Evolutionary conservation across 169 alveolate species (phyloP), one percentile per base, ranked within the genome.

Genomic region (Neospora caninum): DNA sequence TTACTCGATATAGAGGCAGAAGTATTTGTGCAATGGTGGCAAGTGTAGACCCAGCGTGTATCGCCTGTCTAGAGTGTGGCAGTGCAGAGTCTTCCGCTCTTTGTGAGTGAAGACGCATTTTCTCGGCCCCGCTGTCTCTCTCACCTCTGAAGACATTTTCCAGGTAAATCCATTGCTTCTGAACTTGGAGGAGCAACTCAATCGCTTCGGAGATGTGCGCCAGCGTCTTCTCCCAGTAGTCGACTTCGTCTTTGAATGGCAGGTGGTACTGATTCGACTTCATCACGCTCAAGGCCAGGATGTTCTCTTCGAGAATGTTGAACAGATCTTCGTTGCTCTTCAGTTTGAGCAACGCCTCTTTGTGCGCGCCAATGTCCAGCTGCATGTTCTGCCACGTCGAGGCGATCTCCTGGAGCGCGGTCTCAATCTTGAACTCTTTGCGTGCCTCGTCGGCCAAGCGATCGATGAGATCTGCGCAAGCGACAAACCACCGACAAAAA

Each of bases 351-450:
- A 93, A 88, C 69, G 29, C 49, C 53, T 88, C 93, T 80, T 95
- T 95, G 95, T 95, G 91, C 49, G 92, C 92, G 73, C 73, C 95
- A 41, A 95, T 93, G 38, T 89, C 94, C 31, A 93, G 82, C 92
- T 41, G 88, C 93, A 93, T 25, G 34, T 67, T 54, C 49, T 69
- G 45, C 95, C 96, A 95, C 94, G 45, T 84, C 58, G 88, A 93
- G 67, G 94, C 94, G 45, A 96, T 96, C 39, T 94, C 96, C 67
- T 95, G 95, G 69, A 96, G 80, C 49, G 96, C 96, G 29, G 67
- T 88, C 91, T 96, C 97, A 20, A 96, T 96, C 94, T 96, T 95
- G 45, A 88, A 94, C 95, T 96, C 96, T 94, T 96, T 96, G 92
- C 95, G 73, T 41, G 97, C 97, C 80, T 96, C 97, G 49, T 94